Evolutionary conservation across 495 filamentous ascomycete genomes (phyloP).

Genomic region (Podospora appendiculata): DNA sequence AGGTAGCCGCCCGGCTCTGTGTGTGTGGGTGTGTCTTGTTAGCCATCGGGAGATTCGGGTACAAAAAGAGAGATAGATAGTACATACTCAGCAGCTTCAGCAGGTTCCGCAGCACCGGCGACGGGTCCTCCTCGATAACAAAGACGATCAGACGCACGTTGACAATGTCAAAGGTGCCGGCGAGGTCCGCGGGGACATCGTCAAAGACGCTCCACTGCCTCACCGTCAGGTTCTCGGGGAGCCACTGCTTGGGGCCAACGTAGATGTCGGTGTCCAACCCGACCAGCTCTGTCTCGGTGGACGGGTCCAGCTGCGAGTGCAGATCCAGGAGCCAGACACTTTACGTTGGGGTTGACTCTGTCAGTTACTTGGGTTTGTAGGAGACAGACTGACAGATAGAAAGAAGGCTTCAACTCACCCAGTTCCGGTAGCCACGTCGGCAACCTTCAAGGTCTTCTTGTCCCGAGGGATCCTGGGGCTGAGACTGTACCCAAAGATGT

Average conservation of each 20-base stretch:
- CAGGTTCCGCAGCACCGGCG: background rate
- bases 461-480: background rate
- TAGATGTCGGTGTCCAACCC: background rate
- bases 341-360: background rate
- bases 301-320: background rate
- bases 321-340: background rate
- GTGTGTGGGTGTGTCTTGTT: background rate
- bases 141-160: background rate
- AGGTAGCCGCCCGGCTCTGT: background rate
- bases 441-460: background rate
- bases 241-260: background rate
- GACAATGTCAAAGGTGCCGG: background rate
- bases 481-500: background rate
- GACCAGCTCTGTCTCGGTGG: background rate
- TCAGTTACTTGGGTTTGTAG: background rate
- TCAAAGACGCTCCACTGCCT: background rate
- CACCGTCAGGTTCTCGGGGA: background rate
- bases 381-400: background rate
- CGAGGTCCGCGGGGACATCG: background rate
- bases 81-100: background rate
- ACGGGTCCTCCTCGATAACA: background rate
- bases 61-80: background rate
- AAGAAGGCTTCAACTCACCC: background rate
- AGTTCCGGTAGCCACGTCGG: background rate
- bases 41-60: background rate